phyloP scores from a whole-genome alignment of 164 flowering plant genomes.

The Litsea cubeba region DNA sequence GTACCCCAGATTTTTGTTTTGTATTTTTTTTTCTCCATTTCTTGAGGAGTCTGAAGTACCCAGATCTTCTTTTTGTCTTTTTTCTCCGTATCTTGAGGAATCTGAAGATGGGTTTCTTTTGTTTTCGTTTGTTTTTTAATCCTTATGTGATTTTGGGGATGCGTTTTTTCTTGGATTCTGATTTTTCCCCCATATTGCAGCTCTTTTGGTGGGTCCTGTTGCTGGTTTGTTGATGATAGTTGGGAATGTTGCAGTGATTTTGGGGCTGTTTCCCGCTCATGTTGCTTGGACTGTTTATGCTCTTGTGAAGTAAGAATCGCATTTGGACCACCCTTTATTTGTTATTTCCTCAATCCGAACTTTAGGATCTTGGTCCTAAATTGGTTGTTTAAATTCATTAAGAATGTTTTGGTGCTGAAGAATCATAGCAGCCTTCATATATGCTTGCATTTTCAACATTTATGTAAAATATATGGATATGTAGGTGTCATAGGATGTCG shows the following conservation, averaged over 20 bases:
- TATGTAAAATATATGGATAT: background rate
- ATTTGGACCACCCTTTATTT: background rate
- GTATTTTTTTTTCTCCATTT: background rate
- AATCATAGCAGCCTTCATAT: background rate
- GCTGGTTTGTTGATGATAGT: slow-evolving; percentile 57
- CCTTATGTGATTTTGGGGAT: background rate
- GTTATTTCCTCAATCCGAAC: no score
- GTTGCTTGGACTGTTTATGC: slow-evolving; percentile 75
- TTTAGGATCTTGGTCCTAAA: background rate
- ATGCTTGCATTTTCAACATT: background rate
- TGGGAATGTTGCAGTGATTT: slow-evolving; percentile 70
- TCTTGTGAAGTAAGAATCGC: slow-evolving; percentile 51
- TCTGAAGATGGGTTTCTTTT: slow-evolving; percentile 5
- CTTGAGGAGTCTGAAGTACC: slow-evolving; percentile 3
- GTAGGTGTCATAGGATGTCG: background rate
- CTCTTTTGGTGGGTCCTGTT: slow-evolving; percentile 71
- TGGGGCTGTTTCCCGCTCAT: slow-evolving; percentile 78
- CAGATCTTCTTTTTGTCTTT: background rate
- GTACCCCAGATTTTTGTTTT: slow-evolving; percentile 18
- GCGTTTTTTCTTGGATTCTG: slow-evolving; percentile 7
- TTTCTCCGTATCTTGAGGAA: background rate
- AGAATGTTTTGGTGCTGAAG: background rate
- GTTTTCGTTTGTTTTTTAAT: background rate
- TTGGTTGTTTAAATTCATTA: background rate
- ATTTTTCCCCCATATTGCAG: slow-evolving; percentile 31